Base-by-base conservation (phyloP, 768 basidiomycete genomes). In the Pleurotus giganteus region DNA sequence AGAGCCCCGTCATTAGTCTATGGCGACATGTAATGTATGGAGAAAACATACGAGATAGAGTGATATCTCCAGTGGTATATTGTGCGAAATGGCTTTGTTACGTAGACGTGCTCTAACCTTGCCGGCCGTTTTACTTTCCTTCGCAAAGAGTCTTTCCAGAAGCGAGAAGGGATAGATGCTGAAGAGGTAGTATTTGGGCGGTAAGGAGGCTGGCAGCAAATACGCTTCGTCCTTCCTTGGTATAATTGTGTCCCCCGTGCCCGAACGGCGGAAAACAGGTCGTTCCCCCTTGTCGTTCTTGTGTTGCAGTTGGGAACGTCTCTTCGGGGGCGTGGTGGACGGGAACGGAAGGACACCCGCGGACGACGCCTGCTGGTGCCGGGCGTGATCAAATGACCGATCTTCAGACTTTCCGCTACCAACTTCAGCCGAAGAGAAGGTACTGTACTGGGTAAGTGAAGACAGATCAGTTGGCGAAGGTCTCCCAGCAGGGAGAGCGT, bases 91-190 rank as follows among this genome's bases (percentile, higher is more conserved):
- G 11, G 69, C 66, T 47, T 71, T 69, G 55, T 72, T 70, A 53
- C 68, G 68, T 65, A 83, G 66, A 63, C 71, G 76, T 8, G 85
- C 85, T 41, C 82, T 71, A 21, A 82, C 52, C 45, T 73, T 70
- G 5, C 82, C 82, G 0, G 80, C 85, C 61, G 79, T 85, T 68
- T 80, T 85, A 0, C 85, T 84, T 9, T 69, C 65, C 57, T 75
- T 71, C 6, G 76, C 72, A 32, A 87, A 39, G 65, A 36, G 65
- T 66, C 28, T 68, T 61, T 3, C 84, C 77, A 85, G 61, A 4
- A 87, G 67, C 27, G 87, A 86, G 66, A 89, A 85, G 15, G 87
- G 86, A 69, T 86, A 88, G 6, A 88, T 57, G 62, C 88, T 86
- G 55, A 86, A 80, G 32, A 84, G 31, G 51, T 78, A 72, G 59